Evolutionary conservation across 441 rosid genomes (phyloP).

Genomic region (Isatis lusitanica): DNA sequence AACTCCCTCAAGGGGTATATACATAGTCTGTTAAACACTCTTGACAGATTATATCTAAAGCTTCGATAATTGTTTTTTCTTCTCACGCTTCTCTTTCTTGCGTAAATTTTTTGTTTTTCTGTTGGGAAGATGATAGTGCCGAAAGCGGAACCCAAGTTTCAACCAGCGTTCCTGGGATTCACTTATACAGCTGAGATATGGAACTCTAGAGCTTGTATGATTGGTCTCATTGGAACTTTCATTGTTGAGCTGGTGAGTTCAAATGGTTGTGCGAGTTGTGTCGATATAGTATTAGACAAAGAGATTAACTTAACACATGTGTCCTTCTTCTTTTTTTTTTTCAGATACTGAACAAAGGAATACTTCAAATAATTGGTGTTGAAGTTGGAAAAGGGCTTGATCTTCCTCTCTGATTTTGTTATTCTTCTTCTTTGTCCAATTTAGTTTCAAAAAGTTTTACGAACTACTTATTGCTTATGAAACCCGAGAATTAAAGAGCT

Average conservation of each 20-base stretch:
- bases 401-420: constrained; percentile 60
- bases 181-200: constrained; percentile 75
- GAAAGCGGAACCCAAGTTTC: constrained; percentile 63
- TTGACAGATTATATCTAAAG: neutral
- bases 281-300: neutral
- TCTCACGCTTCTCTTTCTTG: neutral
- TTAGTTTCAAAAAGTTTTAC: neutral
- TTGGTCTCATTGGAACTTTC: constrained; percentile 69
- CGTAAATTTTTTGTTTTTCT: neutral
- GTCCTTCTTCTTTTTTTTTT: neutral
- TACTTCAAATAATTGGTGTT: constrained; percentile 70
- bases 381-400: constrained; percentile 83
- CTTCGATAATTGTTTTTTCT: neutral
- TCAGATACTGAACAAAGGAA: constrained; percentile 72
- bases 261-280: neutral
- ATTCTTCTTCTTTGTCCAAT: constrained; percentile 14
- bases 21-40: neutral
- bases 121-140: constrained; percentile 57
- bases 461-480: neutral
- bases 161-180: constrained; percentile 69
- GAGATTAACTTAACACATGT: neutral
- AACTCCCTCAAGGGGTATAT: constrained; percentile 65
- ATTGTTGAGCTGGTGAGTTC: constrained; percentile 66
- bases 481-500: neutral
- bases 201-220: constrained; percentile 95